Evolutionary conservation across 192 early-diverging fungal species (phyloP), one percentile per base, ranked within the genome.

Genomic region (Nowakowskiella sp.): DNA sequence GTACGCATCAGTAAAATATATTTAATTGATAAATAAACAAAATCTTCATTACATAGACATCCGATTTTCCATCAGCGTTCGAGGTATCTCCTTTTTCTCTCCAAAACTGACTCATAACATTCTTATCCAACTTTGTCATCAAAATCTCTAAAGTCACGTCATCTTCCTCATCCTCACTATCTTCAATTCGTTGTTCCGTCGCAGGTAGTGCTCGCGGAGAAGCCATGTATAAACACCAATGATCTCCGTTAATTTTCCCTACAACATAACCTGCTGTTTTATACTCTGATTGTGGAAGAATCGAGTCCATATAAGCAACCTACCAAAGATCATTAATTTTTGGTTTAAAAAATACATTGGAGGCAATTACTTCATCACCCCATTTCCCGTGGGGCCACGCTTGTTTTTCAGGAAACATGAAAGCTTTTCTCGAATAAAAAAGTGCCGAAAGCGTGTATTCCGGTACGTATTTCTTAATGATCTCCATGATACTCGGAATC

Each of bases 401-500:
- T 60, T 98, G 94, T 61, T 80, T 74, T 49, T 92, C 88, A 33
- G 94, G 94, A 60, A 92, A 98, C 86, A 94, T 85, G 61, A 95
- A 95, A 25, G 87, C 82, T 67, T 95, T 98, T 67, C 94, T 85
- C 32, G 90, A 92, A 67, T 98, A 98, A 54, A 98, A 98, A 16
- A 91, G 55, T 45, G 90, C 81, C 66, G 84, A 83, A 32, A 91
- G 71, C 44, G 77, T 77, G 48, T 74, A 66, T 13, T 87, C 61
- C 5, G 78, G 74, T 47, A 76, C 85, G 48, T 71, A 68, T 42
- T 72, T 67, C 25, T 67, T 60, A 2, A 89, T 92, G 62, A 94
- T 88, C 50, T 87, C 78, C 9, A 98, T 62, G 42, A 98, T 86
- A 46, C 81, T 70, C 31, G 90, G 87, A 45, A 98, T 62, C 28